Evolutionary conservation across 352 stramenopile species (phyloP).

Genomic region (Pseudoperonospora humuli): DNA sequence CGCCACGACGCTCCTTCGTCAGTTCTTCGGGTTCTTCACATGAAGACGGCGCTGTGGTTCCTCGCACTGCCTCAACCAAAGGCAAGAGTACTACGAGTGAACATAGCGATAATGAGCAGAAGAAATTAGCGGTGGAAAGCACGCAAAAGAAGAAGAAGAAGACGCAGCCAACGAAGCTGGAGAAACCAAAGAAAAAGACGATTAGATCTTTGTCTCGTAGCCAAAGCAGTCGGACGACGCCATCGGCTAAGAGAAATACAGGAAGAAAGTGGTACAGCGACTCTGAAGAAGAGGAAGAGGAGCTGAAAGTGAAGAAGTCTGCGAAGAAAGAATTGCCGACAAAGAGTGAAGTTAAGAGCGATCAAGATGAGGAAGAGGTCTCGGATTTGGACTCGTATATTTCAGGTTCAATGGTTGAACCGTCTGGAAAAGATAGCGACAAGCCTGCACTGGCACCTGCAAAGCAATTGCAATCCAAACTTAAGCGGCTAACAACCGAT

Average conservation of each 20-base stretch:
- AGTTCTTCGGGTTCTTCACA: constrained; percentile 16
- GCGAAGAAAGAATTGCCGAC: constrained; percentile 1
- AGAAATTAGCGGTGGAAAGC: too few species aligned
- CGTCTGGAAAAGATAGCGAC: constrained; percentile 3
- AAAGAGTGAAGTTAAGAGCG: too few species aligned
- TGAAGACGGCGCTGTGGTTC: constrained; percentile 6
- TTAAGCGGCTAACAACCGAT: constrained; percentile 13
- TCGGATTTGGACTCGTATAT: constrained; percentile 26
- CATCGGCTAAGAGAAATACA: constrained; percentile 18
- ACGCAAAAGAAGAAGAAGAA: too few species aligned
- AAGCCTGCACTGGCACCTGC: neutral
- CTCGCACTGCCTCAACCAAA: constrained; percentile 1
- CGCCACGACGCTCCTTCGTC: constrained; percentile 5
- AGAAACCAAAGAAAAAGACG: constrained; percentile 13
- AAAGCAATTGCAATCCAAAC: constrained; percentile 11
- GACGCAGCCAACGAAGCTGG: too few species aligned
- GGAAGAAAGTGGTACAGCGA: constrained; percentile 49
- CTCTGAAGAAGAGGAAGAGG: too few species aligned
- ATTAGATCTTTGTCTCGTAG: constrained; percentile 7
- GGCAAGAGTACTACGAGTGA: constrained; percentile 1
- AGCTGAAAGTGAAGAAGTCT: constrained; percentile 26
- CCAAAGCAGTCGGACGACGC: constrained; percentile 11
- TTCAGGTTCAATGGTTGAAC: constrained; percentile 16
- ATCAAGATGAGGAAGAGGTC: constrained; percentile 11
- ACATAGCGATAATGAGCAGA: too few species aligned